phyloP scores from a whole-genome alignment of 352 stramenopile species.

The Phytophthora palmivora region DNA sequence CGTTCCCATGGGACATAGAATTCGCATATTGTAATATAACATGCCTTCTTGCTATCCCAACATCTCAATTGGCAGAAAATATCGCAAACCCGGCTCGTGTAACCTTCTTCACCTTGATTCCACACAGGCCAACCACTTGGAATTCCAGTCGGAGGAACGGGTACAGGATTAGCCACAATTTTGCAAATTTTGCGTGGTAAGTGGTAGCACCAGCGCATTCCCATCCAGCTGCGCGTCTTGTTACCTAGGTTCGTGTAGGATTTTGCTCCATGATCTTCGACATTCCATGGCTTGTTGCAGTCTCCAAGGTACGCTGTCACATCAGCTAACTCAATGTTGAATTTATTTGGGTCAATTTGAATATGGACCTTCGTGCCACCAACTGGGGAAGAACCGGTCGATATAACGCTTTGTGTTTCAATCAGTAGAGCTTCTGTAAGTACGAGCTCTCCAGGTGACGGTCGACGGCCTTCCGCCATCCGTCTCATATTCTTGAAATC shows the following conservation, averaged over 20 bases:
- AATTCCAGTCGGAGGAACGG: slow-evolving; percentile 63
- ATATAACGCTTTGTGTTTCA: slow-evolving; percentile 53
- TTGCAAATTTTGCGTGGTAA: slow-evolving; percentile 62
- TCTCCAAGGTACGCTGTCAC: slow-evolving; percentile 56
- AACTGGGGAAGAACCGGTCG: slow-evolving; percentile 12
- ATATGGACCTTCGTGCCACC: slow-evolving; percentile 25
- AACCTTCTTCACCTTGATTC: slow-evolving; percentile 35
- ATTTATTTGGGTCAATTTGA: slow-evolving; percentile 33
- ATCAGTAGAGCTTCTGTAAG: slow-evolving; percentile 71
- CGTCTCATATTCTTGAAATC: slow-evolving; percentile 70
- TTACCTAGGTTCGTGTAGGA: slow-evolving; percentile 43
- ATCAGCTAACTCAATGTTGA: slow-evolving; percentile 42
- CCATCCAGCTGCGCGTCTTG: slow-evolving; percentile 76
- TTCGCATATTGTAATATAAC: slow-evolving; percentile 62
- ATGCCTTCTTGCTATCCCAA: slow-evolving; percentile 62
- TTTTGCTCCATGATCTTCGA: slow-evolving; percentile 20
- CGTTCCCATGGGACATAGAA: slow-evolving; percentile 83
- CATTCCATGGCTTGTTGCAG: slow-evolving; percentile 67
- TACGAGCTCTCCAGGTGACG: slow-evolving; percentile 68
- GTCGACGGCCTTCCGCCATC: slow-evolving; percentile 55
- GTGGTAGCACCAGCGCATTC: slow-evolving; percentile 84
- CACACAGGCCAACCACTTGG: slow-evolving; percentile 70
- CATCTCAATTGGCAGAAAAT: slow-evolving; percentile 77
- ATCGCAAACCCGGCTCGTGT: slow-evolving; percentile 58
- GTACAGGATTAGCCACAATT: slow-evolving; percentile 64